Percentiles rank a stretch among this genome's conserved stretches.
Conservation (phyloP, 129 eudicot genomes). For the Ambrosia artemisiifolia region DNA sequence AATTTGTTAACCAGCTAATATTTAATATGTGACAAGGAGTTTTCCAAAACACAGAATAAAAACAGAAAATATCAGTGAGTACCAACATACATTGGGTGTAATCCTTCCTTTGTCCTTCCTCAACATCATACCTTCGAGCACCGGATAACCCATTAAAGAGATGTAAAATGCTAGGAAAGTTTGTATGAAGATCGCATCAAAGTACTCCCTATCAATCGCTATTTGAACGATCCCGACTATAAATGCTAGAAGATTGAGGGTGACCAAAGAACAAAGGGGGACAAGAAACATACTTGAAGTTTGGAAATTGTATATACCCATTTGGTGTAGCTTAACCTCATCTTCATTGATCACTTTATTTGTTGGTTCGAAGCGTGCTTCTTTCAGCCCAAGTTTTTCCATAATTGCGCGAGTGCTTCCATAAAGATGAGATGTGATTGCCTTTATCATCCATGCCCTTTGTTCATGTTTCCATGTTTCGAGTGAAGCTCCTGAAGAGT, state of each 20-base stretch:
- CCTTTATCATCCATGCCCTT: slow-evolving; percentile 11
- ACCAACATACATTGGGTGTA: not conserved
- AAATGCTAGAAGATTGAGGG: slow-evolving; percentile 4
- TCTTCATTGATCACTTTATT: slow-evolving; percentile 5
- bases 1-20: not conserved
- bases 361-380: slow-evolving; percentile 1
- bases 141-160: slow-evolving; percentile 5
- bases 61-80: not conserved
- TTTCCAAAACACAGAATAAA: not conserved
- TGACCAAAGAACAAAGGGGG: slow-evolving; percentile 10
- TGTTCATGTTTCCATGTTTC: slow-evolving; percentile 6
- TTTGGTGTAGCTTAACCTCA: not conserved
- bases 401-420: slow-evolving; percentile 5
- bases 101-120: slow-evolving; percentile 7
- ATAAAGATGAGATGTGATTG: not conserved
- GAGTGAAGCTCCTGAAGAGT: slow-evolving; percentile 1
- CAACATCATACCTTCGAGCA: slow-evolving; percentile 7
- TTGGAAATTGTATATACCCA: slow-evolving; percentile 8
- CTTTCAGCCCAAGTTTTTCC: slow-evolving; percentile 2
- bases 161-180: not conserved
- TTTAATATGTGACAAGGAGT: not conserved
- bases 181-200: not conserved
- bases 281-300: slow-evolving; percentile 6
- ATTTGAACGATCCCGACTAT: not conserved
- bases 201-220: not conserved